These are phyloP conservation scores for Wickerhamomyces tratensis DNA, from an alignment of 805 yeast species.

Conservation along the genomic window DNA sequence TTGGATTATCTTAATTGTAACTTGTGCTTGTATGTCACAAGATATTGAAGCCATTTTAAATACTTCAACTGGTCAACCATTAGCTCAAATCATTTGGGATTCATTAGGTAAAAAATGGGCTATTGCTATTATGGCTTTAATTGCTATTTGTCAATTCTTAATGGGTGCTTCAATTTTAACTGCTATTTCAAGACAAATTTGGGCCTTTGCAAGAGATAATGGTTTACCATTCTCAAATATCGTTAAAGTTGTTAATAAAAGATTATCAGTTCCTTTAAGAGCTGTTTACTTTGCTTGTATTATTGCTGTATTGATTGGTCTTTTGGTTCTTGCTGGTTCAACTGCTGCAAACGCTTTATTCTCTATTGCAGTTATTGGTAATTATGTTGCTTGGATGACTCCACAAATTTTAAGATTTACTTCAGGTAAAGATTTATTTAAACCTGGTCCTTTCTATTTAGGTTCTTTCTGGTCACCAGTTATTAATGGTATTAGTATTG, in stretches of 20 bases:
- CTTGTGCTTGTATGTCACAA: conserved; percentile 40
- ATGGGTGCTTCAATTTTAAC: conserved; percentile 53
- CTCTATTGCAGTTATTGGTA: conserved; percentile 29
- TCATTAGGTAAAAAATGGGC: conserved; percentile 58
- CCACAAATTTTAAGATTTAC: conserved; percentile 28
- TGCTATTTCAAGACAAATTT: conserved; percentile 55
- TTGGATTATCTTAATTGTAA: conserved; percentile 40
- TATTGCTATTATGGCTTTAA: conserved; percentile 46
- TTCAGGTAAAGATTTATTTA: conserved; percentile 36
- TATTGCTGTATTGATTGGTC: conserved; percentile 25
- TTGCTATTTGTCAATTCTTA: conserved; percentile 47
- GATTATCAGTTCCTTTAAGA: conserved; percentile 49
- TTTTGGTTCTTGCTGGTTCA: conserved; percentile 26
- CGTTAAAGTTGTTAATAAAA: conserved; percentile 46
- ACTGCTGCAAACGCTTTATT: conserved; percentile 33
- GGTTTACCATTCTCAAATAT: conserved; percentile 51
- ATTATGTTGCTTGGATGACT: conserved; percentile 28
- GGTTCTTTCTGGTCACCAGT: conserved; percentile 37
- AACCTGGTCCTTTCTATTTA: conserved; percentile 55
- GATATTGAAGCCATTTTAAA: conserved; percentile 31
- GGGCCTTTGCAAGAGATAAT: conserved; percentile 67
- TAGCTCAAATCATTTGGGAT: conserved; percentile 53
- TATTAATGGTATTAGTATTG: conserved; percentile 34
- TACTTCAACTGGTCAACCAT: conserved; percentile 42
- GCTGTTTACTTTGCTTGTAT: conserved; percentile 39